Conservation (phyloP, 2,329 filamentous ascomycete species). For the Ceratocystis albifundus region DNA sequence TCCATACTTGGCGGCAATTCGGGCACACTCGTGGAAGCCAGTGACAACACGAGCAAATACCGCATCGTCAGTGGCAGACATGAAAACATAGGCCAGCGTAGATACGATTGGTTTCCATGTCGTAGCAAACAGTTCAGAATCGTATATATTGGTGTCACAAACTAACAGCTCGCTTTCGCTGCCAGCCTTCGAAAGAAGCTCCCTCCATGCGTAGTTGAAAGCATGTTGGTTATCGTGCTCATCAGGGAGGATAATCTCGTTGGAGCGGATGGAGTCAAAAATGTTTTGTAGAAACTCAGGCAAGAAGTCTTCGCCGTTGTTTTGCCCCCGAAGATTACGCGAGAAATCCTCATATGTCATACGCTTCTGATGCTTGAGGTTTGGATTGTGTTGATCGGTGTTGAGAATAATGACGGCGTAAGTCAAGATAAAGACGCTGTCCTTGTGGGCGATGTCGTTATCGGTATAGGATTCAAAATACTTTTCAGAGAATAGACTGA, state of each 20-base stretch:
- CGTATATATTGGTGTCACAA: constrained; percentile 87
- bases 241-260: constrained; percentile 93
- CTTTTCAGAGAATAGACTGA: constrained; percentile 75
- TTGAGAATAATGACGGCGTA: constrained; percentile 98
- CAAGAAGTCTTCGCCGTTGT: constrained; percentile 72
- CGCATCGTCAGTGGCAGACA: constrained; percentile 92
- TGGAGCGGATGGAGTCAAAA: constrained; percentile 78
- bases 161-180: constrained; percentile 60
- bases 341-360: constrained; percentile 80
- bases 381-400: constrained; percentile 92
- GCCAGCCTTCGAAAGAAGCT: constrained; percentile 75
- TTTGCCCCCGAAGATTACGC: constrained; percentile 81
- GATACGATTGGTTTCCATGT: constrained; percentile 94
- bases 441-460: constrained; percentile 63
- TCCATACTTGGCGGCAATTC: constrained; percentile 75
- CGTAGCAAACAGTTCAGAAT: constrained; percentile 92
- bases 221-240: constrained; percentile 95
- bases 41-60: constrained; percentile 89
- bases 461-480: constrained; percentile 65
- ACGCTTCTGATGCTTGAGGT: constrained; percentile 63
- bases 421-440: constrained; percentile 78
- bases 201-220: constrained; percentile 96
- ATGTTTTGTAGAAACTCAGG: constrained; percentile 74
- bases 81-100: constrained; percentile 94
- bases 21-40: constrained; percentile 91